These are phyloP conservation scores for Dictyostelium brefeldianum DNA, from an alignment of 78 protist species.

Conservation along the genomic window DNA sequence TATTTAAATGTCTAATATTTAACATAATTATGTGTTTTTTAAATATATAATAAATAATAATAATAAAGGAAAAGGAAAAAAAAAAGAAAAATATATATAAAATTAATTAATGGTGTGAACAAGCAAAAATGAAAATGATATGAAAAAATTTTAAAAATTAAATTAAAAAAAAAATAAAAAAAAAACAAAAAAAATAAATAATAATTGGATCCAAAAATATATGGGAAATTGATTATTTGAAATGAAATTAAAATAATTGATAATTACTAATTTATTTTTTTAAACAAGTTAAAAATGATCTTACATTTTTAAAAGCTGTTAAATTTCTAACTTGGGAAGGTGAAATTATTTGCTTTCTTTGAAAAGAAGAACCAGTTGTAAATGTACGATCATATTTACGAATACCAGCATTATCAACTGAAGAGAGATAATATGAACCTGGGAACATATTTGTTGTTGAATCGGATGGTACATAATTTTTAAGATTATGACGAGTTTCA, in stretches of 20 bases:
- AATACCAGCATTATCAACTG: conserved; percentile 83
- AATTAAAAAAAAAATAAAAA: too few relatives aligned
- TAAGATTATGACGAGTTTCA: conserved; percentile 76
- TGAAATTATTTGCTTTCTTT: background rate
- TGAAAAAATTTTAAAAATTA: too few relatives aligned
- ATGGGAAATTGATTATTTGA: background rate
- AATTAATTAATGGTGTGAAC: too few relatives aligned
- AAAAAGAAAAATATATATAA: too few relatives aligned
- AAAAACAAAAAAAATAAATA: too few relatives aligned
- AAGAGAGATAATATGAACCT: conserved; percentile 87
- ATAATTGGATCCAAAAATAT: too few relatives aligned
- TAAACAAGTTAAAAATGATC: background rate
- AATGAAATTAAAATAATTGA: background rate
- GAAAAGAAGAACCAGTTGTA: background rate
- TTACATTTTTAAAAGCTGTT: background rate
- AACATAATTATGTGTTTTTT: too few relatives aligned
- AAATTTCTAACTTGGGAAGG: background rate
- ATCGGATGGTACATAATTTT: conserved; percentile 82
- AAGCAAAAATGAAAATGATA: too few relatives aligned
- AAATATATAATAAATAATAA: too few relatives aligned
- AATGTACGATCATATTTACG: conserved; percentile 83
- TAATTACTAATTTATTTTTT: background rate
- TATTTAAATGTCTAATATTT: too few relatives aligned
- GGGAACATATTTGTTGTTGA: conserved; percentile 76
- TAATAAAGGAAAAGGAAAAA: too few relatives aligned